These are phyloP conservation scores for Lophiotrema nucula DNA, from an alignment of 495 filamentous ascomycete genomes.

Conservation along the genomic window DNA sequence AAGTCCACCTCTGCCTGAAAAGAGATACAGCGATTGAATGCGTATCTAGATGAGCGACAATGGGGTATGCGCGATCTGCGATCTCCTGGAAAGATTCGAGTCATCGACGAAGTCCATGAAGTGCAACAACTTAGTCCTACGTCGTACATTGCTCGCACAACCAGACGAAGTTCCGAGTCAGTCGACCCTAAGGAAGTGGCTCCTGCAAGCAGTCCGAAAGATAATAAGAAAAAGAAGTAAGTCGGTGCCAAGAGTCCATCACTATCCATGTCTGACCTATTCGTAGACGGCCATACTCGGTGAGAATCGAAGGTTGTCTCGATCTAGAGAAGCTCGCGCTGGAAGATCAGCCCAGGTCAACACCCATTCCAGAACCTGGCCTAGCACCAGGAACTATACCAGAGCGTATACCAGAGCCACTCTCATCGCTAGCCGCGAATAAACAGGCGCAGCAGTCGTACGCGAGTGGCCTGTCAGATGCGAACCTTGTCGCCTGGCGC, in stretches of 20 bases:
- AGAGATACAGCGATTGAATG: not conserved
- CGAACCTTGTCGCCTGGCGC: conserved; percentile 23
- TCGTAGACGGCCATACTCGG: conserved; percentile 15
- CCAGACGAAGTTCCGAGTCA: conserved; percentile 15
- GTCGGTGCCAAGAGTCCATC: not conserved
- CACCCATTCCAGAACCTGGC: too few species aligned
- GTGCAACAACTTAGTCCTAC: conserved; percentile 26
- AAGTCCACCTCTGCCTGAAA: not conserved
- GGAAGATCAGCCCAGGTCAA: too few species aligned
- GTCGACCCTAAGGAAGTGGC: not conserved
- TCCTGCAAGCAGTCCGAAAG: not conserved
- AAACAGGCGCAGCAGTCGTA: conserved; percentile 14
- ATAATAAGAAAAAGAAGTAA: conserved; percentile 9
- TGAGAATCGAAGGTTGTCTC: conserved; percentile 28
- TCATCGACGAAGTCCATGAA: conserved; percentile 29
- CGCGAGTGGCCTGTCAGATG: conserved; percentile 11
- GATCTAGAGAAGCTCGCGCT: conserved; percentile 14
- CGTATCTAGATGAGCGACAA: conserved; percentile 20
- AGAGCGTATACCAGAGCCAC: too few species aligned
- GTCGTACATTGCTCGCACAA: conserved; percentile 25
- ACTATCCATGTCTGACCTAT: not conserved
- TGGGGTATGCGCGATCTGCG: too few species aligned
- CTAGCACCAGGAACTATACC: too few species aligned
- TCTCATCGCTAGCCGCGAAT: too few species aligned
- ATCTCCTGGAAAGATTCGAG: conserved; percentile 6